Evolutionary conservation across 2,329 filamentous ascomycete genomes (phyloP).

Genomic region (Penicillium corylophilum): DNA sequence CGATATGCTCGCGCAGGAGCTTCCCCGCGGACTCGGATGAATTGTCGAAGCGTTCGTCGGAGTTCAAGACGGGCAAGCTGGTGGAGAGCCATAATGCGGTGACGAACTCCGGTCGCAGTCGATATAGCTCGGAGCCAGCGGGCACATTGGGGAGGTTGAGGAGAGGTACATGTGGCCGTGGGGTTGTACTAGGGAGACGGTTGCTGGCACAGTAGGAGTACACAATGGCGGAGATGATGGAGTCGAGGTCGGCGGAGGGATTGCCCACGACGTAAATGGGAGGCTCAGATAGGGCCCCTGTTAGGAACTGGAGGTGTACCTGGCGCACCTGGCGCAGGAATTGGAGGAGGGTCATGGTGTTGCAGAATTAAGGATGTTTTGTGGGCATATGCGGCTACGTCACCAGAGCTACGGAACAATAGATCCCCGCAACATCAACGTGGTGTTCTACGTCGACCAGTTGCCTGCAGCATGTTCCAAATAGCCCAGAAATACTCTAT

Average conservation of each 20-base stretch:
- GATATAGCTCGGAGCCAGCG: slow-evolving; percentile 48
- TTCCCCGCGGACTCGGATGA: slow-evolving; percentile 24
- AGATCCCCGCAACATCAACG: neutral
- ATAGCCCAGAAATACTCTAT: neutral
- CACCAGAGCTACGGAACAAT: neutral
- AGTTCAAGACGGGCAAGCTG: slow-evolving; percentile 16
- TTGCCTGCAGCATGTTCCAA: neutral
- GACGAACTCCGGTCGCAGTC: slow-evolving; percentile 59
- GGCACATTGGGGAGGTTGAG: slow-evolving; percentile 55
- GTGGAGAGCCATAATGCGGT: slow-evolving; percentile 55
- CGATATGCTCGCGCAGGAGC: slow-evolving; percentile 34
- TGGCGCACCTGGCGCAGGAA: slow-evolving; percentile 38
- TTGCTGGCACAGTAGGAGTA: slow-evolving; percentile 58
- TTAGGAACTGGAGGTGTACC: slow-evolving; percentile 29
- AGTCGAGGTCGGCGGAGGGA: slow-evolving; percentile 59
- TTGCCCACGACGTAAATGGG: slow-evolving; percentile 46
- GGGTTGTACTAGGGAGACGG: slow-evolving; percentile 41
- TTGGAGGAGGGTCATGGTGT: slow-evolving; percentile 32
- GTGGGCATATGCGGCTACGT: neutral
- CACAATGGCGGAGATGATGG: slow-evolving; percentile 60
- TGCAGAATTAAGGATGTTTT: neutral
- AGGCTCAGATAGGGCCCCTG: slow-evolving; percentile 21
- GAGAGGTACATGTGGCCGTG: slow-evolving; percentile 55
- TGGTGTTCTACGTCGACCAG: neutral
- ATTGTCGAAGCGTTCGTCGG: slow-evolving; percentile 25